phyloP scores from a whole-genome alignment of 306 rosid species.

The Acacia crassicarpa region DNA sequence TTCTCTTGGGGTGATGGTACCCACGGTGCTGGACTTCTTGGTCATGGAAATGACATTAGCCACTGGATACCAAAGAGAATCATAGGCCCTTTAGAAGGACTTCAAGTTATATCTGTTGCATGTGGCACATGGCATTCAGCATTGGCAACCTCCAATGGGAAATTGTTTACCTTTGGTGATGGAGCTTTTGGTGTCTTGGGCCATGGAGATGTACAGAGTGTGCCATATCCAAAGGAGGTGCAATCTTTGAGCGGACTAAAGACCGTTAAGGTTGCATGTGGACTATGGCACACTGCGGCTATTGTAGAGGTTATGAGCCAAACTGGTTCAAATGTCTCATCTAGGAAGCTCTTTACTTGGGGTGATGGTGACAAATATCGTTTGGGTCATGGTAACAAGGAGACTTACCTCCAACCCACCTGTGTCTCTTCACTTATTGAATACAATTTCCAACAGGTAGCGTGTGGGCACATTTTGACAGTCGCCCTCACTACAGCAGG shows the following conservation, averaged over 20 bases:
- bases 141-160: constrained; percentile 70
- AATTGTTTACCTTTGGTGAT: constrained; percentile 89
- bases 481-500: constrained; percentile 89
- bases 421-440: constrained; percentile 84
- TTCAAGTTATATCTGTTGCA: constrained; percentile 79
- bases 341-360: constrained; percentile 86
- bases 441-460: constrained; percentile 79
- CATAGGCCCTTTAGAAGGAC: constrained; percentile 73
- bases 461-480: constrained; percentile 84
- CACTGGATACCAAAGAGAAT: constrained; percentile 85
- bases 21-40: constrained; percentile 81
- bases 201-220: constrained; percentile 78
- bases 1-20: constrained; percentile 95
- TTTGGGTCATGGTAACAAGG: constrained; percentile 84
- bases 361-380: constrained; percentile 94
- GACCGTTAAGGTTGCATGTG: constrained; percentile 85
- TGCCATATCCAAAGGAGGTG: constrained; percentile 77
- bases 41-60: constrained; percentile 81
- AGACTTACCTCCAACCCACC: constrained; percentile 78
- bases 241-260: constrained; percentile 65
- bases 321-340: constrained; percentile 44
- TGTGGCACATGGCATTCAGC: constrained; percentile 98
- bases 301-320: constrained; percentile 75
- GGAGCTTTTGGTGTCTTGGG: constrained; percentile 93
- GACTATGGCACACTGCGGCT: constrained; percentile 98